phyloP scores from a whole-genome alignment of 768 basidiomycete genomes.

The Pleurotus sapidus region DNA sequence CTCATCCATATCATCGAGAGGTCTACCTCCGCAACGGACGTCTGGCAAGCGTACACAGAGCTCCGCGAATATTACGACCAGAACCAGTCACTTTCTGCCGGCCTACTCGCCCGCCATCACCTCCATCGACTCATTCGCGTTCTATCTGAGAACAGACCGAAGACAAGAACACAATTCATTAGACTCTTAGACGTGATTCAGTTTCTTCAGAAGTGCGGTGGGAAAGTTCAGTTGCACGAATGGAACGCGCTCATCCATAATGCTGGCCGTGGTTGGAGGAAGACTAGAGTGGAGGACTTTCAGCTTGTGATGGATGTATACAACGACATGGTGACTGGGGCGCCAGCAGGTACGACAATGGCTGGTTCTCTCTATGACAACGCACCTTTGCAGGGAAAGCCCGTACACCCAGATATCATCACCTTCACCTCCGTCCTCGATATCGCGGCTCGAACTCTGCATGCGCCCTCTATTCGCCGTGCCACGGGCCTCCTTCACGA shows the following conservation, averaged over 20 bases:
- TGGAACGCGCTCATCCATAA: slow-evolving; percentile 76
- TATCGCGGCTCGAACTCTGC: slow-evolving; percentile 55
- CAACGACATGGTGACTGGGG: slow-evolving; percentile 52
- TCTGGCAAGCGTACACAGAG: slow-evolving; percentile 39
- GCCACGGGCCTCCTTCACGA: slow-evolving; percentile 50
- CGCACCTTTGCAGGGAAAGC: slow-evolving; percentile 3
- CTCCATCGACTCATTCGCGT: slow-evolving; percentile 64
- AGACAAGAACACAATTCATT: slow-evolving; percentile 57
- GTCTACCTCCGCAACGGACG: slow-evolving; percentile 22
- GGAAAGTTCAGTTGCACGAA: slow-evolving; percentile 55
- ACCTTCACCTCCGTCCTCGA: slow-evolving; percentile 69
- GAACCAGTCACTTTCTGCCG: slow-evolving; percentile 15
- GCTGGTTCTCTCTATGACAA: slow-evolving; percentile 5
- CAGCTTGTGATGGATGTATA: slow-evolving; percentile 57
- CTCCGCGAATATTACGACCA: slow-evolving; percentile 27
- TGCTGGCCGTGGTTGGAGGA: slow-evolving; percentile 65
- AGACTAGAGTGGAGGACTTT: slow-evolving; percentile 55
- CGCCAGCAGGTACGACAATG: slow-evolving; percentile 36
- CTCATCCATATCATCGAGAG: slow-evolving; percentile 17
- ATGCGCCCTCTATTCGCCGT: slow-evolving; percentile 41
- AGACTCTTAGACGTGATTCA: slow-evolving; percentile 69
- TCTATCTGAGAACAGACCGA: slow-evolving; percentile 50
- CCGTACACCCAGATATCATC: slow-evolving; percentile 55
- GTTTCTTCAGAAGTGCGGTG: slow-evolving; percentile 53
- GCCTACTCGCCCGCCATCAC: slow-evolving; percentile 35